Evolutionary conservation across 164 flowering plant genomes (phyloP), one percentile per base, ranked within the genome.

Genomic region (Macadamia tetraphylla): DNA sequence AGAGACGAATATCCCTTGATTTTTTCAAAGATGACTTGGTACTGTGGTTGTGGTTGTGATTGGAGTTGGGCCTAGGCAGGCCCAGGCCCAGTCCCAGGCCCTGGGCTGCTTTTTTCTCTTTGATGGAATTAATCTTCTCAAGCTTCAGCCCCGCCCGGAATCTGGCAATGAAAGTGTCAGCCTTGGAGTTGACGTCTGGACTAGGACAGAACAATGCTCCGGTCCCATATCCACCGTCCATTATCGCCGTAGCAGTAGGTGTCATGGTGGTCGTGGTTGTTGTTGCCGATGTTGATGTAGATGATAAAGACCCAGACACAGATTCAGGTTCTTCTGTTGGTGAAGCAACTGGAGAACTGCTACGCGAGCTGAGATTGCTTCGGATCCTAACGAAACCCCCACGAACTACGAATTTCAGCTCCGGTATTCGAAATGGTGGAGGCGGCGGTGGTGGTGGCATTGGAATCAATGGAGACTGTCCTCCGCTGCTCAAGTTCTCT

Each of bases 161-260:
- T 75, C 85, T 75, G 0, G 94, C 90, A 29, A 94, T 94, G 85
- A 94, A 91, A 15, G 70, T 78, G 42, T 82, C 97, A 11, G 96
- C 98, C 67, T 94, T 88, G 1, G 62, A 57, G 74, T 91, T 83
- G 9, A 94, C 94, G 68, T 87, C 96, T 14, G 92, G 94, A 69
- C 97, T 93, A 0, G 89, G 91, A 63, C 92, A 92, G 68, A 74
- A 82, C 3, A 66, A 66, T 18, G 85, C 12, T 56, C 72, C 73
- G 10, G 35, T 67, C 0, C 40, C 67, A 70, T 74, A 78, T 42
- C 67, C 81, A 18, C 74, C 75, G 10, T 63, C 67, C n/a, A 53
- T 68, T 8, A 29, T 56, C 17, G 57, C 44, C 42, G 66, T 32
- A 0, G 64, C 15, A 23, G 23, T 23, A 23, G 23, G 23, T 1